Base-by-base conservation (phyloP, 2,329 filamentous ascomycete species). In the Diaporthe sp. region DNA sequence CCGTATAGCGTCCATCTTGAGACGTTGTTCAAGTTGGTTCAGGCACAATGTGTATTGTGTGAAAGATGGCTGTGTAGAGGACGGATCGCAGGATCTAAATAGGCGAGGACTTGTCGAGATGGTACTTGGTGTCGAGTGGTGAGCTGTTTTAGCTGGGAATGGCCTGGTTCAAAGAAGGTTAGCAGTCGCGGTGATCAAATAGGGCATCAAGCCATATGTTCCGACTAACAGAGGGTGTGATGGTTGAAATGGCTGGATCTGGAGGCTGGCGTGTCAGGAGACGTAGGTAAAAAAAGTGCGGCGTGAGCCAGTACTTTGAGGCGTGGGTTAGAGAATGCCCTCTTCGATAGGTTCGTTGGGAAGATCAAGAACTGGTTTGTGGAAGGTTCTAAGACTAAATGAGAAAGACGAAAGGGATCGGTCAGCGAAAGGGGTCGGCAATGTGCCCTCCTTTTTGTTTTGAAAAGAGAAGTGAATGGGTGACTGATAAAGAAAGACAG, bases 281-380 rank as follows among this genome's bases (percentile, higher is more conserved):
- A 15, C 8, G 17, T 22, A 3, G 22, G 19, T 19, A 22, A n/a
- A 49, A 3, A 2, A 49, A 49, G 19, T 22, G 46, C 5, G 7
- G 46, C 19, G 19, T 3, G 8, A n/a, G 19, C 19, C 17, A n/a
- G 46, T n/a, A n/a, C 8, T 34, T 22, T n/a, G 46, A 49, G 46
- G 46, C 19, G 4, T n/a, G 19, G 6, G 0, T 9, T 9, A 49
- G 8, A 9, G 8, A 8, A n/a, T 13, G 1, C n/a, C 5, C 10
- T 25, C 12, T 28, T 28, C 6, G 51, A 55, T 5, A 4, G 51
- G 1, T 55, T 1, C 0, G 2, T 2, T 15, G 51, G 12, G 25
- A 55, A n/a, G 1, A 19, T 58, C 55, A 22, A 37, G 55, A n/a
- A 12, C 13, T 34, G 7, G 19, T 12, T 37, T 37, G 17, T 22